Percentiles rank a stretch among this genome's conserved stretches.
Conservation (phyloP, 352 stramenopile species). For the Nannochloropsis limnetica region DNA sequence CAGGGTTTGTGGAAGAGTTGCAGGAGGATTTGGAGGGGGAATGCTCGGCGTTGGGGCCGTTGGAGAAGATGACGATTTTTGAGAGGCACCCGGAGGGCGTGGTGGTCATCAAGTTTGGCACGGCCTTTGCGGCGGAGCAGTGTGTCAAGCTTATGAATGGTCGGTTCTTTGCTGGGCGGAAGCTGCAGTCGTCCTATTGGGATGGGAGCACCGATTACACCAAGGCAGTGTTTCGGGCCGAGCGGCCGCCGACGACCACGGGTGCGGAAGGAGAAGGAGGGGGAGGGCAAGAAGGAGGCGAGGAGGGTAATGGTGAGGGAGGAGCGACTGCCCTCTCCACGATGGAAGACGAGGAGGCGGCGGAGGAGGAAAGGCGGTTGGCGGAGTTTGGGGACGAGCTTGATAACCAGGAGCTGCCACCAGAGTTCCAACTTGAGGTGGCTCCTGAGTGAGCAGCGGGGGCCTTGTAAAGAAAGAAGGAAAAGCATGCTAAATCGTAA, state of each 20-base stretch:
- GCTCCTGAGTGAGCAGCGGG: background rate
- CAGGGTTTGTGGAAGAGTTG: constrained; percentile 61
- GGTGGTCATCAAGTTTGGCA: constrained; percentile 77
- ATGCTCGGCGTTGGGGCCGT: constrained; percentile 51
- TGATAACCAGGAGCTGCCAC: constrained; percentile 15
- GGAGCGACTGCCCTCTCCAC: background rate
- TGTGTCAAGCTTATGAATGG: constrained; percentile 77
- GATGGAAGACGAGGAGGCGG: background rate
- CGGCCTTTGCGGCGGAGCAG: constrained; percentile 61
- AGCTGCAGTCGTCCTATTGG: constrained; percentile 80
- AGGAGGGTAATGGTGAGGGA: background rate
- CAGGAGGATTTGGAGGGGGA: constrained; percentile 65
- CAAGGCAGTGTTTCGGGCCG: background rate
- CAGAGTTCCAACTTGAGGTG: constrained; percentile 25
- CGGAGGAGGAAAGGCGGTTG: background rate
- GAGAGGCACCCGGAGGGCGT: constrained; percentile 76
- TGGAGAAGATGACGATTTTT: constrained; percentile 87
- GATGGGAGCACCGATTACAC: constrained; percentile 86
- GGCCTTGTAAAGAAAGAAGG: background rate
- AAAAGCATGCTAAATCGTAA: background rate
- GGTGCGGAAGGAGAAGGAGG: background rate
- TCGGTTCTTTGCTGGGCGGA: constrained; percentile 71
- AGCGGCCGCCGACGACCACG: background rate
- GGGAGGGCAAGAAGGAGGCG: background rate
- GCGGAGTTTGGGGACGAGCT: constrained; percentile 22